Evolutionary conservation across 441 rosid species (phyloP).

Genomic region (Adansonia rubrostipa): DNA sequence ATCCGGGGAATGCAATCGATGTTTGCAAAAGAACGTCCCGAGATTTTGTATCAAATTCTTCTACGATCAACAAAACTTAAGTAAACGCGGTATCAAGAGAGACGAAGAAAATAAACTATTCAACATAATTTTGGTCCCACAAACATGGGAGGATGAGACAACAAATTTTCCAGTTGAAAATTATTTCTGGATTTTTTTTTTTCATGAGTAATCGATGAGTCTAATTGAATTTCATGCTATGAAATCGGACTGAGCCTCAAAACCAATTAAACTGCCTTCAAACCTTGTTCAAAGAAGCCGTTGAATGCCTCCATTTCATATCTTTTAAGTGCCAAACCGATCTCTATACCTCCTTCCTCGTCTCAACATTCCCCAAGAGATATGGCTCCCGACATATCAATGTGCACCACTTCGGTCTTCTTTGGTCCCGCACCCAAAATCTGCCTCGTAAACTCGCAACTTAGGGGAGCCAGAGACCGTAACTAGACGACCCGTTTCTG

Average conservation of each 20-base stretch:
- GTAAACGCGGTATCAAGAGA: not conserved
- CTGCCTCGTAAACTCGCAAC: conserved; percentile 38
- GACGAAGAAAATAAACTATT: not conserved
- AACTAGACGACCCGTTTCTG: conserved; percentile 20
- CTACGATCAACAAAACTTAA: not conserved
- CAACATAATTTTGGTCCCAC: not conserved
- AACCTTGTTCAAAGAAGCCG: conserved; percentile 20
- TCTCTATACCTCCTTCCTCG: conserved; percentile 44
- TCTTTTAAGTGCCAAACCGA: conserved; percentile 40
- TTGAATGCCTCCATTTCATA: conserved; percentile 34
- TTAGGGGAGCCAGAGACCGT: conserved; percentile 45
- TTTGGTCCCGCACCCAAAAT: conserved; percentile 60
- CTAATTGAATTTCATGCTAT: not conserved
- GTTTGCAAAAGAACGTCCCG: not conserved
- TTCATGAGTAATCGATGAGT: not conserved
- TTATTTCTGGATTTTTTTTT: not conserved
- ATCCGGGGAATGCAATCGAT: not conserved
- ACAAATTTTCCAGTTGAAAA: not conserved
- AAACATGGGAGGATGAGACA: not conserved
- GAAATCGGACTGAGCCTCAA: not conserved
- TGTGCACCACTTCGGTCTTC: conserved; percentile 36
- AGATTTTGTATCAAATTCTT: not conserved
- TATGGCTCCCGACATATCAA: conserved; percentile 26
- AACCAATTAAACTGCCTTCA: not conserved
- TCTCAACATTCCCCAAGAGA: conserved; percentile 36